phyloP scores from a whole-genome alignment of 1,284 basidiomycete species.

The Naganishia albida region DNA sequence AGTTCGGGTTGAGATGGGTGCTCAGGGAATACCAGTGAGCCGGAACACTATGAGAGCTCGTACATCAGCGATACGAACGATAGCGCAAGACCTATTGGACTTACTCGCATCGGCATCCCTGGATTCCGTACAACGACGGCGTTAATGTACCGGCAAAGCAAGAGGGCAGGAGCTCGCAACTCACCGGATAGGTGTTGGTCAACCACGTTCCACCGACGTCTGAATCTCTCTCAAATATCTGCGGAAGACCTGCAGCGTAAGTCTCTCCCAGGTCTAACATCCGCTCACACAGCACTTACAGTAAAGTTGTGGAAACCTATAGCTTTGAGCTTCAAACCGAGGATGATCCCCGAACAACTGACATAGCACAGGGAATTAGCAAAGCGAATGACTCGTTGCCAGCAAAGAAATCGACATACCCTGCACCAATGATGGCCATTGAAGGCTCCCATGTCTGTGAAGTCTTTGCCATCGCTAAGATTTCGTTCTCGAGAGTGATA shows the following conservation, averaged over 20 bases:
- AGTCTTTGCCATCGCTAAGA: constrained; percentile 11
- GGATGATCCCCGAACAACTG: constrained; percentile 38
- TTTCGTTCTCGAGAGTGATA: no score
- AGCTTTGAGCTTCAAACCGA: constrained; percentile 37
- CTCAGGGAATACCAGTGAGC: constrained; percentile 38
- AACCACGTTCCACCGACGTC: constrained; percentile 39
- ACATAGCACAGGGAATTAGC: not conserved
- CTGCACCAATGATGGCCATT: constrained; percentile 41
- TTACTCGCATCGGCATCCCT: constrained; percentile 47
- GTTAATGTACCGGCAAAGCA: constrained; percentile 16
- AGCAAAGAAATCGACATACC: constrained; percentile 33
- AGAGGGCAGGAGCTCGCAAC: constrained; percentile 36
- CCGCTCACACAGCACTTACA: constrained; percentile 28
- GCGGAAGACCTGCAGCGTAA: not conserved
- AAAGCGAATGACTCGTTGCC: not conserved
- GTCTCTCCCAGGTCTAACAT: not conserved
- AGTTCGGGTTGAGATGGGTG: constrained; percentile 35
- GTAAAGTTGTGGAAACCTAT: constrained; percentile 39
- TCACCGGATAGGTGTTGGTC: constrained; percentile 39
- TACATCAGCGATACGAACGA: not conserved
- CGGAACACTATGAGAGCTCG: constrained; percentile 31
- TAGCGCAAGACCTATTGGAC: constrained; percentile 8
- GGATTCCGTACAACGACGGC: constrained; percentile 1
- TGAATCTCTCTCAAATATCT: constrained; percentile 41
- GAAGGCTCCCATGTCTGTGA: constrained; percentile 10